A percentile compares a stretch with the other conserved stretches of the same genome.
phyloP scores from a whole-genome alignment of 1,284 basidiomycete species.

The Moesziomyces sp. region DNA sequence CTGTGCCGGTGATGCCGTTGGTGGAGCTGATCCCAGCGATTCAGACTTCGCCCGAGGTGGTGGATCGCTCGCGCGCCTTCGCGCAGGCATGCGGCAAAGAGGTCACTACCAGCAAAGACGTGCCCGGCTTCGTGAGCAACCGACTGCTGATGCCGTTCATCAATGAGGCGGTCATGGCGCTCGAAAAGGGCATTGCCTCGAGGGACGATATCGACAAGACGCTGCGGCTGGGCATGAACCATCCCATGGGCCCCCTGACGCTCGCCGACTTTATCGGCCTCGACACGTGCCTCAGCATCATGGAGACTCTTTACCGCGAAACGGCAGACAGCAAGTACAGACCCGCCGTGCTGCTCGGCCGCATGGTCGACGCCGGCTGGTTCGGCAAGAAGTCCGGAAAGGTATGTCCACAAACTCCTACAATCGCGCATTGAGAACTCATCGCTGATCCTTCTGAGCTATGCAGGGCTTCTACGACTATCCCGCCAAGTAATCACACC shows the following conservation, averaged over 20 bases:
- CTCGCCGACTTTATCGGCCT: slow-evolving; percentile 80
- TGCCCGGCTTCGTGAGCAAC: slow-evolving; percentile 77
- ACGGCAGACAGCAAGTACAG: slow-evolving; percentile 96
- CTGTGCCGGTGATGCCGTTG: slow-evolving; percentile 77
- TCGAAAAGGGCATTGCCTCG: slow-evolving; percentile 90
- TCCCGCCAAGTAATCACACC: slow-evolving; percentile 28
- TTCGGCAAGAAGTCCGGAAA: slow-evolving; percentile 81
- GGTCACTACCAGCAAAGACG: slow-evolving; percentile 73
- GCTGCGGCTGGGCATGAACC: slow-evolving; percentile 90
- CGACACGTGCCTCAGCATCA: slow-evolving; percentile 74
- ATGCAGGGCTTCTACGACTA: slow-evolving; percentile 64
- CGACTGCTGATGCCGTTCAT: slow-evolving; percentile 87
- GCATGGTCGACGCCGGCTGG: slow-evolving; percentile 97
- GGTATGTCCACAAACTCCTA: slow-evolving; percentile 22
- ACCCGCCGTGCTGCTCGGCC: slow-evolving; percentile 86
- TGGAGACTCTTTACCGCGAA: slow-evolving; percentile 71
- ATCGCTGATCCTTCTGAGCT: background rate
- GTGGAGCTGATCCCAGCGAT: slow-evolving; percentile 91
- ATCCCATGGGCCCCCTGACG: slow-evolving; percentile 82
- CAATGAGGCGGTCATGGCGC: slow-evolving; percentile 89
- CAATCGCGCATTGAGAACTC: background rate
- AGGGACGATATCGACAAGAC: slow-evolving; percentile 96
- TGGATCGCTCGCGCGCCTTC: slow-evolving; percentile 82
- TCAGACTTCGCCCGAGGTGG: slow-evolving; percentile 83
- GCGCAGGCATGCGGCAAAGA: slow-evolving; percentile 87